Base-by-base conservation (phyloP, 345 rosid genomes). In the Eucalyptus sideroxylon region DNA sequence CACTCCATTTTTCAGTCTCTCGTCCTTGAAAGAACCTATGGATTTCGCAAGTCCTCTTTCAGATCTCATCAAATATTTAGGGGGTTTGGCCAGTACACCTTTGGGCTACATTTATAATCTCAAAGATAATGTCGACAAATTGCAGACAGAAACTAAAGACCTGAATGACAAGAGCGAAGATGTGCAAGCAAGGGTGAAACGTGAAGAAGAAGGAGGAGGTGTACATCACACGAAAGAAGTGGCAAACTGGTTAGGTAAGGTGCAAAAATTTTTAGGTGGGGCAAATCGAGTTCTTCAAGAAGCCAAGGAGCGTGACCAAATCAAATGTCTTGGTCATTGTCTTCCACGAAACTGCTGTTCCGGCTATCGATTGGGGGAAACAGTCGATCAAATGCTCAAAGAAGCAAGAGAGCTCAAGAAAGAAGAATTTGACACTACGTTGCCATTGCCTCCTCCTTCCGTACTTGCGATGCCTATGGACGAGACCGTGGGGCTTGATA, bases 81-180 rank as follows among this genome's bases (percentile, higher is more conserved):
- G 56, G 31, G 4, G 24, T 13, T 26, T 3, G 67, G 67, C 16
- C 67, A 10, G 15, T 27, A 12, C 7, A 60, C 67, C 2, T 27
- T 27, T 60, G 67, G 72, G 31, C 15, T 27, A 5, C 67, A 12
- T 60, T 60, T 60, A 0, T 27, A 60, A 60, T 60, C 0, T 60
- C 0, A 60, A 27, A 60, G 4, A 6, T 60, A 27, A 60, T 27
- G 67, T 60, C 31, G 0, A 60, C 16, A 1, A 0, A 17, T 53
- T 60, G 67, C 2, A 0, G n/a, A 26, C 0, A 2, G 67, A 5
- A 3, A 26, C 2, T 6, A 0, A 11, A 27, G 15, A 0, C 1
- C 31, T 60, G 4, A 27, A 60, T 14, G 16, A 1, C 31, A 4
- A 5, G 67, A 27, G 4, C 4, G 0, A 6, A 0, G 16, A 12